Evolutionary conservation across 2,329 filamentous ascomycete species (phyloP), one percentile per base, ranked within the genome.

Genomic region (Penicillium sp.): DNA sequence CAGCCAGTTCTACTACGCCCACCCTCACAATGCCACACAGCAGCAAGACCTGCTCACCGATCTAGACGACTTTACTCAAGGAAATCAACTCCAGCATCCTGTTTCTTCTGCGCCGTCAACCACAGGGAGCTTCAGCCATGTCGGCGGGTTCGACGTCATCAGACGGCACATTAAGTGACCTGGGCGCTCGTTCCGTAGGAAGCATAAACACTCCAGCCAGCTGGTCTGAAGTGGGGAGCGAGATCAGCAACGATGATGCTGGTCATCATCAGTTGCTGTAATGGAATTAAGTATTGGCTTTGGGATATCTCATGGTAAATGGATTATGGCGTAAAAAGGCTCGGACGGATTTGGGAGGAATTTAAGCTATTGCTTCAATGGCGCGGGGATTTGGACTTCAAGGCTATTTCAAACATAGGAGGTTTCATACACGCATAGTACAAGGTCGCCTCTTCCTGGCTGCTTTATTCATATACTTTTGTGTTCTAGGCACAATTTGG

Each of bases 191-290:
- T 9, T 60, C 62, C 3, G 51, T 58, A 26, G 63, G 58, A n/a
- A 63, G 65, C 8, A 49, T 60, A 32, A 54, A 57, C 46, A 73
- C 70, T 18, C 69, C 70, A 13, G 61, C 62, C 37, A 71, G 69
- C 52, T 73, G 70, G 70, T 73, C 70, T 28, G 70, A 73, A 44
- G 59, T 73, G 35, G 70, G 69, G 11, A 73, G 70, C 49, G 69
- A 71, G 40, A 54, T 71, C 22, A 73, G 70, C 56, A 63, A 63
- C 28, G 67, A 71, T 44, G 68, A 72, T 51, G 61, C 57, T 32
- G 56, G 59, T 24, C 55, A 64, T 50, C 58, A 57, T 37, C 44
- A 49, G 23, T 49, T 59, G 37, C 43, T 52, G 22, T 61, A 46
- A 57, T 49, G 7, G 18, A 27, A 31, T n/a, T 11, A 37, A 7